These are phyloP conservation scores for Boletus edulis DNA, from an alignment of 768 basidiomycete species.

Conservation along the genomic window DNA sequence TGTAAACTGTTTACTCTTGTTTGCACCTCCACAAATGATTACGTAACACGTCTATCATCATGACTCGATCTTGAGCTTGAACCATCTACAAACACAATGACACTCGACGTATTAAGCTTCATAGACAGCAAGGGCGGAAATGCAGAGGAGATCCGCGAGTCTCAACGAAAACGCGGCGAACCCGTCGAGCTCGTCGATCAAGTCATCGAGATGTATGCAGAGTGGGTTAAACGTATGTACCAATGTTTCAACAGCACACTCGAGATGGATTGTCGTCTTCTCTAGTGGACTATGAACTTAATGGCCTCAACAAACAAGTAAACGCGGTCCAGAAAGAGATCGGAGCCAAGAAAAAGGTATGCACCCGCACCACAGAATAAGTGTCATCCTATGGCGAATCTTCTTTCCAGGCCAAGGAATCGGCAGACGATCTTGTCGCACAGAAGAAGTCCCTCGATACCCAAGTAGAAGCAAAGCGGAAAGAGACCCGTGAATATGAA, in stretches of 20 bases:
- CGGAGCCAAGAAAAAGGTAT: conserved; percentile 86
- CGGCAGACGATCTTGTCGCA: conserved; percentile 82
- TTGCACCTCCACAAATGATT: conserved; percentile 16
- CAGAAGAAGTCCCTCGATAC: conserved; percentile 85
- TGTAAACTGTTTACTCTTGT: conserved; percentile 24
- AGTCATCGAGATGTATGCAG: conserved; percentile 84
- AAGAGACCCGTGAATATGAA: conserved; percentile 77
- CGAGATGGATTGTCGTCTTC: neutral
- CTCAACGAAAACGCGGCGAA: conserved; percentile 87
- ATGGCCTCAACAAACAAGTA: conserved; percentile 72
- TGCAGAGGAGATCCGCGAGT: conserved; percentile 85
- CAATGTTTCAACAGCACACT: neutral
- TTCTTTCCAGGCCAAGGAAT: conserved; percentile 74
- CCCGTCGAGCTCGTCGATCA: conserved; percentile 93
- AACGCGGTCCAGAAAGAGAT: conserved; percentile 96
- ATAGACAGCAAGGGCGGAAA: conserved; percentile 91
- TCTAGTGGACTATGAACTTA: conserved; percentile 85
- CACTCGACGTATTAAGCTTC: conserved; percentile 76
- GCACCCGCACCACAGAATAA: neutral
- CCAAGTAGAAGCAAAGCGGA: conserved; percentile 71
- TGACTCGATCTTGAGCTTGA: conserved; percentile 1
- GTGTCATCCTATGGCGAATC: neutral
- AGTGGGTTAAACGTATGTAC: conserved; percentile 90
- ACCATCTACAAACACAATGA: conserved; percentile 47
- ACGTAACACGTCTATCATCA: conserved; percentile 2